Base-by-base conservation (phyloP, 2,329 filamentous ascomycete genomes). In the Paraphaeosphaeria minitans region DNA sequence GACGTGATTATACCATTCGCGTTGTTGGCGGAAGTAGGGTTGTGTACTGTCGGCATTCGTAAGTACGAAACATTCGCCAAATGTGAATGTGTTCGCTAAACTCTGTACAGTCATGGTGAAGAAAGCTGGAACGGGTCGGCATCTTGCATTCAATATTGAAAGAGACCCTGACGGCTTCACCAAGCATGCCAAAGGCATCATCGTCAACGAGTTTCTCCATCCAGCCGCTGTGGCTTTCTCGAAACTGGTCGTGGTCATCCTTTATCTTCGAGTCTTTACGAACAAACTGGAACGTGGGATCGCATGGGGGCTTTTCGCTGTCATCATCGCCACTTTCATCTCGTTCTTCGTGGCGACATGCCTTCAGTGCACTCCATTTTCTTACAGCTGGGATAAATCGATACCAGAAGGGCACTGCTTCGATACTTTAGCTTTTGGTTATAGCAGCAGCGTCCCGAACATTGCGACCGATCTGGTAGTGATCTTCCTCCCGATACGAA, bases 381-480 rank as follows among this genome's bases (percentile, higher is more conserved):
- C 57, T 6, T 71, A 63, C 56, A 67, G 65, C 27, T 73, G 70
- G 70, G 66, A 71, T 49, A 71, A 71, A 47, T 57, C 60, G 4
- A 66, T 68, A 39, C 66, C 66, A 5, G 53, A 53, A 9, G 69
- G 69, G 12, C 55, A 21, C n/a, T 71, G 69, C 50, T 68, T 70
- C 58, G 57, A 72, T 46, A 37, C 67, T 9, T 27, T 58, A 16
- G 51, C 57, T 4, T 71, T 65, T 37, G 65, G 60, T 24, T 57
- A 63, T 37, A 71, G 65, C 41, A 70, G 64, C 21, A 70, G 66
- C 56, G 59, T 71, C 10, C 70, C 70, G 3, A 72, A 71, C 37
- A 68, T 72, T 37, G 53, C 63, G 8, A 71, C 70, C 10, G 68
- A 67, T 58, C 33, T 71, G 16, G 61, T 57, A 1, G 59, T 71